These are phyloP conservation scores for Dothistroma septosporum DNA, from an alignment of 2,329 filamentous ascomycete species.

Conservation along the genomic window DNA sequence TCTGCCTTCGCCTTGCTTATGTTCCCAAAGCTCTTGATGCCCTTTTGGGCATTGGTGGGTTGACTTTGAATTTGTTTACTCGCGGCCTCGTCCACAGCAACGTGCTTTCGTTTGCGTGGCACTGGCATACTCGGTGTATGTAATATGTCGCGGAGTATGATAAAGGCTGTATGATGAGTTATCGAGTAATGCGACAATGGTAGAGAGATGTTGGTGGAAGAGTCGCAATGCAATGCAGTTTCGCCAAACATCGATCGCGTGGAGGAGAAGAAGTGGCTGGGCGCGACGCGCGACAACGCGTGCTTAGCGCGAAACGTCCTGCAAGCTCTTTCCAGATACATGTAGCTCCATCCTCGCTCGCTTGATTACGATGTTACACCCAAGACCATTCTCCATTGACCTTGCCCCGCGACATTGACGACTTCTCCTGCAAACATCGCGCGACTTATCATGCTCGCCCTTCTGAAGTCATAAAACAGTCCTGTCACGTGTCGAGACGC, in stretches of 20 bases:
- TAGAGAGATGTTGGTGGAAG: not conserved
- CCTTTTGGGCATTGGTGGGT: constrained; percentile 18
- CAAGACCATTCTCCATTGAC: too few relatives aligned
- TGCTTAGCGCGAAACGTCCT: too few relatives aligned
- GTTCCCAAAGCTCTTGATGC: constrained; percentile 25
- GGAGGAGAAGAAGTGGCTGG: not conserved
- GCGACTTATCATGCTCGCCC: too few relatives aligned
- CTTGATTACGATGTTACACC: too few relatives aligned
- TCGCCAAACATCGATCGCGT: not conserved
- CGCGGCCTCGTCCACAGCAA: constrained; percentile 16
- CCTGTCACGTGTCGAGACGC: too few relatives aligned
- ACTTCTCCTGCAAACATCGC: too few relatives aligned
- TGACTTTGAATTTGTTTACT: constrained; percentile 27
- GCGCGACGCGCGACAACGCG: not conserved
- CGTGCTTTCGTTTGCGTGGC: constrained; percentile 29
- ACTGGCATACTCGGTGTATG: constrained; percentile 32
- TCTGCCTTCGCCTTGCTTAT: constrained; percentile 17
- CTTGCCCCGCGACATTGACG: too few relatives aligned
- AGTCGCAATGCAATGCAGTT: not conserved
- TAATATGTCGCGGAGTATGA: constrained; percentile 48
- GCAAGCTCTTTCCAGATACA: too few relatives aligned
- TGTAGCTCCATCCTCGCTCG: too few relatives aligned
- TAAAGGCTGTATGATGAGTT: constrained; percentile 13
- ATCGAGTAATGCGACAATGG: constrained; percentile 8
- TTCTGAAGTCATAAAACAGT: too few relatives aligned